Evolutionary conservation across 169 alveolate genomes (phyloP), one percentile per base, ranked within the genome.

Genomic region (Plasmodium reichenowi): DNA sequence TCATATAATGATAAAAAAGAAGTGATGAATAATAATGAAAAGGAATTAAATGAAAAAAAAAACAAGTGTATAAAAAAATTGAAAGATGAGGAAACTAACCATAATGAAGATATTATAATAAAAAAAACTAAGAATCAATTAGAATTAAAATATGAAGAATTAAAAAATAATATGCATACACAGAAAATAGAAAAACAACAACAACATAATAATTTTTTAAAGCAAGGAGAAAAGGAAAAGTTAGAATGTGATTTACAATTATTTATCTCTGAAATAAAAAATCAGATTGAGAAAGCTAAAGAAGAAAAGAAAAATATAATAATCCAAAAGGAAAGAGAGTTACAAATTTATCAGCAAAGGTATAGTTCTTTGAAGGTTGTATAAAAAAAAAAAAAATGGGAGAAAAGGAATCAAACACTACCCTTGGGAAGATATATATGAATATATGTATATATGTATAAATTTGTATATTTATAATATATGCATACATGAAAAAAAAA

Each of bases 171-270:
- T 1, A 20, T 80, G 58, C 72, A 71, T 12, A 50, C 56, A 9
- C 90, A 80, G 6, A 7, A 67, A 8, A 80, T 67, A 50, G 68
- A 24, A 13, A 80, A 80, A 59, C 90, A 80, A 22, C 52, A 54
- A 54, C 83, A 80, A 26, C 90, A 80, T 20, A 80, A 80, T 62
- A 80, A 67, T 67, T 67, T 80, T 80, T 47, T 80, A 54, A 80
- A 80, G 48, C 80, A 80, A 45, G 90, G 90, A 26, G 90, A 80
- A 54, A 43, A 66, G 60, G 90, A 80, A 80, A 80, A 80, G 24
- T 29, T 80, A 26, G 90, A 80, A 52, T 67, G 52, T 26, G 52
- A 80, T 26, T 80, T 67, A 20, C 90, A 80, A 52, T 45, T 80
- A n/a, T 80, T 52, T 67, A 54, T 22, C 13, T 67, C 90, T 3